phyloP scores from a whole-genome alignment of 2,329 filamentous ascomycete species.

The Metarhizium anisopliae region DNA sequence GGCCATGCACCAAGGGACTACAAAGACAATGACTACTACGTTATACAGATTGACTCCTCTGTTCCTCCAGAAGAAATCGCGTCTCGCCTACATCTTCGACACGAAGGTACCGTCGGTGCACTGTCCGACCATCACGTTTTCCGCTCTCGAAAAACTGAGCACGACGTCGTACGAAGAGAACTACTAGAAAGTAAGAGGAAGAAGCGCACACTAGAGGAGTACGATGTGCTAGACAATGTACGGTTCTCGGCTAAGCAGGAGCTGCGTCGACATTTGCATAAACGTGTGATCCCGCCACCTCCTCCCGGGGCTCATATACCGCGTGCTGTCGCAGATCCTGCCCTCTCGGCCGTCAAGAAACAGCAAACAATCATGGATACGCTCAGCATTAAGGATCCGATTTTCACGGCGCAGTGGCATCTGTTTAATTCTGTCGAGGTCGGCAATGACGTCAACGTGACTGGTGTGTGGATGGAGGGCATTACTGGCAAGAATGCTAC shows the following conservation, averaged over 20 bases:
- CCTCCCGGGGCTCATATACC: conserved; percentile 18
- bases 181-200: conserved; percentile 47
- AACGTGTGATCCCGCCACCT: conserved; percentile 36
- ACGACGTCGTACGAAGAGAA: conserved; percentile 49
- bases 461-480: conserved; percentile 80
- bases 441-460: conserved; percentile 95
- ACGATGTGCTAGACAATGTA: conserved; percentile 62
- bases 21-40: conserved; percentile 82
- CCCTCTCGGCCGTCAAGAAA: conserved; percentile 39
- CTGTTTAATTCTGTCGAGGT: conserved; percentile 71
- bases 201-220: conserved; percentile 46
- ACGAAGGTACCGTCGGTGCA: conserved; percentile 74
- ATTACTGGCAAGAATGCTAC: conserved; percentile 84
- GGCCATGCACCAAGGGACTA: conserved; percentile 58
- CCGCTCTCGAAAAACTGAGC: conserved; percentile 54
- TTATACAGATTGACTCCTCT: conserved; percentile 67
- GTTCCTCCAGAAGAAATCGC: conserved; percentile 63
- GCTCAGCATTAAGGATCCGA: conserved; percentile 78
- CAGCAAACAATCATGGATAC: conserved; percentile 52
- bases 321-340: conserved; percentile 10
- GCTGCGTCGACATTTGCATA: conserved; percentile 42
- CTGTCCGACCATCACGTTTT: conserved; percentile 81
- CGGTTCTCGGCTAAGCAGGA: conserved; percentile 69
- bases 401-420: conserved; percentile 94
- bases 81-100: conserved; percentile 59